A percentile compares a stretch with the other conserved stretches of the same genome.
Evolutionary conservation across 148 eudicot genomes (phyloP).

Genomic region (Camellia sinensis): DNA sequence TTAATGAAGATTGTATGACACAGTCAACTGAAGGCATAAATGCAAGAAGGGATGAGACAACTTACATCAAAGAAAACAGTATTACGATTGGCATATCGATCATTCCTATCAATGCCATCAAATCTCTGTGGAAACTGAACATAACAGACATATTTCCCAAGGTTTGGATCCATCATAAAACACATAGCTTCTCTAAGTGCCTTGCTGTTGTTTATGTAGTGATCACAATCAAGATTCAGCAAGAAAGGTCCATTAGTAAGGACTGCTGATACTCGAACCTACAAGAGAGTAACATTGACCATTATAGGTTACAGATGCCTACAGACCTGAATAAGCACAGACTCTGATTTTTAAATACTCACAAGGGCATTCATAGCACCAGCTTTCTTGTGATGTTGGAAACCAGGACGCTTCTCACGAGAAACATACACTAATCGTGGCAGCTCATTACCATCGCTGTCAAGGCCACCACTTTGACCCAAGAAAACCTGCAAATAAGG

Average conservation of each 20-base stretch:
- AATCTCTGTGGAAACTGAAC: conserved; percentile 95
- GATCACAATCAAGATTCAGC: conserved; percentile 94
- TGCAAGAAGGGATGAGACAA: conserved; percentile 7
- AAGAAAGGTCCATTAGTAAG: conserved; percentile 88
- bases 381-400: conserved; percentile 90
- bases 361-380: conserved; percentile 95
- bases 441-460: conserved; percentile 65
- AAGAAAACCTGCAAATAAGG: conserved; percentile 54
- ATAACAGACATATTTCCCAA: conserved; percentile 82
- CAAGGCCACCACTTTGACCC: conserved; percentile 79
- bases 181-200: conserved; percentile 88
- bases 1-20: not conserved
- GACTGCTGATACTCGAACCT: conserved; percentile 92
- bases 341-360: conserved; percentile 24
- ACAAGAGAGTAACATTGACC: conserved; percentile 20
- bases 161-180: conserved; percentile 89
- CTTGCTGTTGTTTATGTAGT: conserved; percentile 86
- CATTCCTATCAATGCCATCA: conserved; percentile 81
- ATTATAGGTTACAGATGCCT: not conserved
- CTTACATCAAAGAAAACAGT: conserved; percentile 94
- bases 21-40: not conserved
- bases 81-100: conserved; percentile 90
- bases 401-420: conserved; percentile 93
- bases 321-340: not conserved
- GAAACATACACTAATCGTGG: conserved; percentile 85